Conservation (phyloP, 1,139 yeast species). For the Hyphopichia buzzinii region DNA sequence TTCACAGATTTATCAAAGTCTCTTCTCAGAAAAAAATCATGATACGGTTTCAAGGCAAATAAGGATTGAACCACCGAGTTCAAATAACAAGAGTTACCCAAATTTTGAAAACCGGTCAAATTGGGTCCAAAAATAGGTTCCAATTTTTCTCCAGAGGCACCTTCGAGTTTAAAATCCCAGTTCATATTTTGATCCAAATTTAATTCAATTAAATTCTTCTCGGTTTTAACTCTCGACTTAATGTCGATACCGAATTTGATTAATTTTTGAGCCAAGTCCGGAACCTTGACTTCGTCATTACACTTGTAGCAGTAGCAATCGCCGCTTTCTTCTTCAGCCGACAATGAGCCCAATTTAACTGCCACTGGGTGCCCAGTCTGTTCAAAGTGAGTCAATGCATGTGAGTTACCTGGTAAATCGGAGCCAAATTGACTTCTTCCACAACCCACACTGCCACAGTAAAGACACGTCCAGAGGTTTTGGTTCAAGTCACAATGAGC, state of each 20-base stretch:
- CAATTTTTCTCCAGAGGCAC: constrained; percentile 65
- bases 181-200: constrained; percentile 89
- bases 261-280: constrained; percentile 50
- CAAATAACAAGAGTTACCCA: constrained; percentile 92
- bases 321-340: constrained; percentile 50
- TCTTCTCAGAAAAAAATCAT: constrained; percentile 28
- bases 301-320: constrained; percentile 89
- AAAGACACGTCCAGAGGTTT: constrained; percentile 85
- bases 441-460: constrained; percentile 89
- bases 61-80: constrained; percentile 79
- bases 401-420: constrained; percentile 87
- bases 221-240: constrained; percentile 58
- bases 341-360: constrained; percentile 84
- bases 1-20: constrained; percentile 25
- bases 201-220: constrained; percentile 81
- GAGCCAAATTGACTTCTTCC: constrained; percentile 88
- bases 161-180: constrained; percentile 88
- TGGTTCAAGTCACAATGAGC: constrained; percentile 57
- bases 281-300: constrained; percentile 84
- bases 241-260: constrained; percentile 69
- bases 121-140: constrained; percentile 66
- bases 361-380: constrained; percentile 70
- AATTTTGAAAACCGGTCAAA: constrained; percentile 77
- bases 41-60: constrained; percentile 37
- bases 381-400: constrained; percentile 73